phyloP scores from a whole-genome alignment of 345 rosid genomes.

The Linum lewisii region DNA sequence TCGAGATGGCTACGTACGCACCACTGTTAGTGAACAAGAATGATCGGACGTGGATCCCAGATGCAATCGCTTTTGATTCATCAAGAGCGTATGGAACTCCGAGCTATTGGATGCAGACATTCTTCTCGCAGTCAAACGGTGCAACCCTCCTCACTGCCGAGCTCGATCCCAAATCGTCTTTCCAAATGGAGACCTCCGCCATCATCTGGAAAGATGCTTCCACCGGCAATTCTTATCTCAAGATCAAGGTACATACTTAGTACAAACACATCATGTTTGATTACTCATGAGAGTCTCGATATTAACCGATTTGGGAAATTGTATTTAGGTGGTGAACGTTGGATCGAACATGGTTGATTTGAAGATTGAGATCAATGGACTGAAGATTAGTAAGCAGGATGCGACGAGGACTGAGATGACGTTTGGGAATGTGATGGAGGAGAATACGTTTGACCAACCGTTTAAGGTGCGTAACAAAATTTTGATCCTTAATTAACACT shows the following conservation, averaged over 20 bases:
- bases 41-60: not conserved
- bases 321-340: not conserved
- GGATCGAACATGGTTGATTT: not conserved
- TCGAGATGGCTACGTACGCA: not conserved
- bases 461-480: not conserved
- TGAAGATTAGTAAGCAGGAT: not conserved
- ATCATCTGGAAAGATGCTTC: not conserved
- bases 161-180: not conserved
- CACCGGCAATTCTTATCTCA: not conserved
- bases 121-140: not conserved
- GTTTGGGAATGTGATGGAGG: not conserved
- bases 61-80: not conserved
- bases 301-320: no score
- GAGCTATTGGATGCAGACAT: constrained; percentile 1
- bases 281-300: no score
- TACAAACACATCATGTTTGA: no score
- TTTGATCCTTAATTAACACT: not conserved
- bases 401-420: not conserved
- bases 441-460: not conserved
- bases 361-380: not conserved
- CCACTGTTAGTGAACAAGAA: not conserved
- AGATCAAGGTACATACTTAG: no score
- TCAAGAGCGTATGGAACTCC: not conserved
- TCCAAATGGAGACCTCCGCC: not conserved
- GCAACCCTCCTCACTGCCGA: not conserved